Conservation (phyloP, 495 filamentous ascomycete genomes). For the Darksidea phi region DNA sequence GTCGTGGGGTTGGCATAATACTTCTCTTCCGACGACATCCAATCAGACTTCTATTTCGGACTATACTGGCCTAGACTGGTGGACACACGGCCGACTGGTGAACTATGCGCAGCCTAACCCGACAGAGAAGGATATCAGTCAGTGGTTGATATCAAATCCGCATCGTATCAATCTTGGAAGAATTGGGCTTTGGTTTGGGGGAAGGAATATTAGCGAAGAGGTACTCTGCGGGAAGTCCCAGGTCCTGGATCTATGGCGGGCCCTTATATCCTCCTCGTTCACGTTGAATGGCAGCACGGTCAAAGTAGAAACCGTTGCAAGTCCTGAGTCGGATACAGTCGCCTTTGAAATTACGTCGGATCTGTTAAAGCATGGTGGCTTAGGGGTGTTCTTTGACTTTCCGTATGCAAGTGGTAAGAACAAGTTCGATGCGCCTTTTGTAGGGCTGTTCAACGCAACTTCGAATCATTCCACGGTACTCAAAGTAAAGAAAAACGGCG, state of each 20-base stretch:
- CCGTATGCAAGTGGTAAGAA: slow-evolving; percentile 51
- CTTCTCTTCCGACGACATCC: slow-evolving; percentile 50
- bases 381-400: slow-evolving; percentile 55
- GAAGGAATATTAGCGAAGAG: slow-evolving; percentile 45
- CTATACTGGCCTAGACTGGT: slow-evolving; percentile 52
- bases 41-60: slow-evolving; percentile 31
- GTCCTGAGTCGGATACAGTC: slow-evolving; percentile 51
- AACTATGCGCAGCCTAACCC: slow-evolving; percentile 56
- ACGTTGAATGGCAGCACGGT: slow-evolving; percentile 44
- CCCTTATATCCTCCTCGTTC: slow-evolving; percentile 50
- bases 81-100: slow-evolving; percentile 55
- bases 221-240: slow-evolving; percentile 38
- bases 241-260: slow-evolving; percentile 52
- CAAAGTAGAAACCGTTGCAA: slow-evolving; percentile 48
- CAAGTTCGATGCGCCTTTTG: slow-evolving; percentile 44
- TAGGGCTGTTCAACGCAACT: slow-evolving; percentile 49
- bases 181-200: slow-evolving; percentile 50
- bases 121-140: slow-evolving; percentile 51
- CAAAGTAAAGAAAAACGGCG: slow-evolving; percentile 32
- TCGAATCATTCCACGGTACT: slow-evolving; percentile 48
- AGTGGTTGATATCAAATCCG: slow-evolving; percentile 56
- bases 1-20: slow-evolving; percentile 60
- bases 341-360: slow-evolving; percentile 48
- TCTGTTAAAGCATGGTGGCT: slow-evolving; percentile 39
- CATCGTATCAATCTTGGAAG: slow-evolving; percentile 52